Conservation (phyloP, 164 flowering plant species). For the Aristolochia contorta region DNA sequence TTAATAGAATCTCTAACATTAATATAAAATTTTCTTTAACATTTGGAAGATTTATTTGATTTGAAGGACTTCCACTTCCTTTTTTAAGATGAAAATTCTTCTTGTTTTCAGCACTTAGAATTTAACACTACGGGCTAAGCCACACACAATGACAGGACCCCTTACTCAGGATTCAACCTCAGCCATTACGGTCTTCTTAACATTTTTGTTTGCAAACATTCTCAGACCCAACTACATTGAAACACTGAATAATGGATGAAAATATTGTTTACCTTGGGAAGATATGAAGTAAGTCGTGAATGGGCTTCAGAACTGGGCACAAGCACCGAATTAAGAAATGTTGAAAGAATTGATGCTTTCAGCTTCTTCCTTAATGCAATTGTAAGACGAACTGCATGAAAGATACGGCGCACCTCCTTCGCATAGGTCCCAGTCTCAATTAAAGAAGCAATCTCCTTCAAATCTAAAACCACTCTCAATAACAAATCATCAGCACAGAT, state of each 20-base stretch:
- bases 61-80: too few relatives aligned
- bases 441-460: conserved; percentile 66
- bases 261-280: conserved; percentile 60
- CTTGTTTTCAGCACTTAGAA: neutral
- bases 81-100: too few relatives aligned
- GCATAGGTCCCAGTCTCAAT: conserved; percentile 69
- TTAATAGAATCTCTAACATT: too few relatives aligned
- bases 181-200: neutral
- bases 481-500: neutral
- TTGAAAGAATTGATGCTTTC: conserved; percentile 41
- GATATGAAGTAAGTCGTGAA: conserved; percentile 38
- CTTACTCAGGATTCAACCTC: neutral
- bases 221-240: neutral
- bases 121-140: neutral
- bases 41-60: too few relatives aligned
- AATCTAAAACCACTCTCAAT: conserved; percentile 28
- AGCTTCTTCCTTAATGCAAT: conserved; percentile 58
- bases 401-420: conserved; percentile 59
- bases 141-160: neutral
- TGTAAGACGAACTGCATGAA: conserved; percentile 63
- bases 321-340: conserved; percentile 55
- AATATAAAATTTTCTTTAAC: too few relatives aligned
- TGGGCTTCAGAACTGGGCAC: conserved; percentile 65
- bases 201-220: neutral
- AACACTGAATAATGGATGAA: neutral